Evolutionary conservation across 257 asterid genomes (phyloP).

Genomic region (Plectranthus barbatus): DNA sequence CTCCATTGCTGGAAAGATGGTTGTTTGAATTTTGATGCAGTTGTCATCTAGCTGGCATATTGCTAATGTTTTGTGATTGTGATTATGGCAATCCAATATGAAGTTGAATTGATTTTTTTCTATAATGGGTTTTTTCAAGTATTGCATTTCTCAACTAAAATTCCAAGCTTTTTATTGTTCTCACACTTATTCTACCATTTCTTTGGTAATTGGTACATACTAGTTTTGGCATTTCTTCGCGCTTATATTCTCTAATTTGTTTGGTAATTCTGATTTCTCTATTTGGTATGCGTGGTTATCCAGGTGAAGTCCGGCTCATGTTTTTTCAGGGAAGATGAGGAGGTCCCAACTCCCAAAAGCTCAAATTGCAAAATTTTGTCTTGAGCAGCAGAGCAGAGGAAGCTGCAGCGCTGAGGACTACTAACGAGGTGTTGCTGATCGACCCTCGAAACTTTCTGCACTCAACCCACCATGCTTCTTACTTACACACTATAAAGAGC

Average conservation of each 20-base stretch:
- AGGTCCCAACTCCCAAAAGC: conserved; percentile 6
- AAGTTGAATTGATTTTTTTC: no score
- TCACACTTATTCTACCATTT: no score
- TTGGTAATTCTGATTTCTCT: not conserved
- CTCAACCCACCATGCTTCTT: not conserved
- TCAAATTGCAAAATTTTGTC: conserved; percentile 20
- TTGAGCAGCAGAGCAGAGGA: conserved; percentile 15
- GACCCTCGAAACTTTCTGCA: conserved; percentile 7
- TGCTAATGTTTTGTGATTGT: no score
- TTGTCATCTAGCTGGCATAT: no score
- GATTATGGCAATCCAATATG: no score
- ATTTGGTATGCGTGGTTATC: conserved; percentile 1
- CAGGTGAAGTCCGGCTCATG: conserved; percentile 19
- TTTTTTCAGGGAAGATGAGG: conserved; percentile 8
- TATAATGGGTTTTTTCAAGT: no score
- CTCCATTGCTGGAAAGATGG: no score
- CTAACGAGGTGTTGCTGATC: conserved; percentile 1
- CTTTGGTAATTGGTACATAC: no score
- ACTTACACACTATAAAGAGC: conserved; percentile 10
- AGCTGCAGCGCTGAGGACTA: conserved; percentile 9
- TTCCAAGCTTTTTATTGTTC: no score
- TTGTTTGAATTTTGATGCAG: no score
- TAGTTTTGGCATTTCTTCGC: not conserved
- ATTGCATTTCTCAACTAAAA: no score
- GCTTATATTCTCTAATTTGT: no score